phyloP scores from a whole-genome alignment of 169 alveolate species.

The Fabrea salina region DNA sequence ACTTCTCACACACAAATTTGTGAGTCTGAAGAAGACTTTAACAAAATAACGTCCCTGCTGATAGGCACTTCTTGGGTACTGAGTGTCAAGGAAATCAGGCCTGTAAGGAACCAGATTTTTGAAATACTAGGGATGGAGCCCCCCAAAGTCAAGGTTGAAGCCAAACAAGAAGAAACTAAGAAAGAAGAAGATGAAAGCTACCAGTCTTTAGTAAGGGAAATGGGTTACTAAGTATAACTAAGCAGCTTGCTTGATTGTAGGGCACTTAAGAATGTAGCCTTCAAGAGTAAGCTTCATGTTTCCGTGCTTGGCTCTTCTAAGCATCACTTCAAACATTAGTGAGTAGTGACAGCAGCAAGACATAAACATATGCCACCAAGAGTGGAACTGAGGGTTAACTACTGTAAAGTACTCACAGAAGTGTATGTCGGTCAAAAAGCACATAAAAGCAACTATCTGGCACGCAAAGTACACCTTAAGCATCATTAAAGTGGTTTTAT shows the following conservation, averaged over 20 bases:
- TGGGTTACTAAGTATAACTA: conserved; percentile 32
- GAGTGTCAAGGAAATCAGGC: conserved; percentile 14
- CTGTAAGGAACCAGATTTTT: conserved; percentile 25
- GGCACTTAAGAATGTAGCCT: not conserved
- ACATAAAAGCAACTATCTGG: not conserved
- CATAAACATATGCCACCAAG: conserved; percentile 28
- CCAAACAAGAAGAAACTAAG: not conserved
- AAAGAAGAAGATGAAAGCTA: conserved; percentile 30
- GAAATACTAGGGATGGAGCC: conserved; percentile 30
- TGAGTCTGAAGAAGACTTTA: not conserved
- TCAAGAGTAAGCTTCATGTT: not conserved
- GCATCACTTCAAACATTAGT: conserved; percentile 2
- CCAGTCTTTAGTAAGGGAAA: conserved; percentile 5
- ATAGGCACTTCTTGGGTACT: not conserved
- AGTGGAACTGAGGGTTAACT: conserved; percentile 12
- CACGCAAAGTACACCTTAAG: not conserved
- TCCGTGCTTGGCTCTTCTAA: not conserved
- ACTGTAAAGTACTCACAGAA: not conserved
- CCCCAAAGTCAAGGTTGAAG: not conserved
- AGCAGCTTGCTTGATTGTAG: not conserved
- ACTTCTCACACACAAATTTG: not conserved
- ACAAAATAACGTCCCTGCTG: not conserved
- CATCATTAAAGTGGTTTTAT: not conserved
- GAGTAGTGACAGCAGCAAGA: not conserved
- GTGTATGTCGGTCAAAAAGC: not conserved